phyloP scores from a whole-genome alignment of 495 filamentous ascomycete genomes.

The Staphylotrichum longicolle region DNA sequence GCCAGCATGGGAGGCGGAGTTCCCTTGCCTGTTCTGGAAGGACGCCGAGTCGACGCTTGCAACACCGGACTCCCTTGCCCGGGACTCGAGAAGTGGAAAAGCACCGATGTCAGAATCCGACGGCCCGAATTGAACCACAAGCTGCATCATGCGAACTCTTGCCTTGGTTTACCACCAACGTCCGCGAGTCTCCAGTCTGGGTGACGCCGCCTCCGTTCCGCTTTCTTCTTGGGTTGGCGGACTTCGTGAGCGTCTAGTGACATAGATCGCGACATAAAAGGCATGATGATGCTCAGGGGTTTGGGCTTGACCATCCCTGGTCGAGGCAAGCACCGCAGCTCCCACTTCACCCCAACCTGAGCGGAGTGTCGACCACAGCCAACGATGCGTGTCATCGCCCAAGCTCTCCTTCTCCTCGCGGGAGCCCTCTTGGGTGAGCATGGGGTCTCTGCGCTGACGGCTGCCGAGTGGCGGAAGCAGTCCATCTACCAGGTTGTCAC shows the following conservation, averaged over 20 bases:
- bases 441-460: slow-evolving; percentile 22
- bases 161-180: background rate
- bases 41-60: background rate
- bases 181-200: no score
- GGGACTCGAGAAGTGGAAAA: background rate
- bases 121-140: slow-evolving; percentile 17
- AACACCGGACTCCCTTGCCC: background rate
- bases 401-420: slow-evolving; percentile 11
- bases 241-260: no score
- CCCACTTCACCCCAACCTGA: background rate
- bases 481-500: slow-evolving; percentile 75
- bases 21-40: background rate
- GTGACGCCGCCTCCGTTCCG: no score
- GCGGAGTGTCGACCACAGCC: background rate
- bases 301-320: no score
- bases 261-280: no score
- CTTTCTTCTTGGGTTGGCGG: no score
- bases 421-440: slow-evolving; percentile 1
- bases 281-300: no score
- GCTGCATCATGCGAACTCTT: background rate
- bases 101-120: background rate
- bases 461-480: slow-evolving; percentile 49
- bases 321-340: no score
- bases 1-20: background rate
- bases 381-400: slow-evolving; percentile 11